phyloP scores from a whole-genome alignment of 2,329 filamentous ascomycete species.

The Alternaria panax region DNA sequence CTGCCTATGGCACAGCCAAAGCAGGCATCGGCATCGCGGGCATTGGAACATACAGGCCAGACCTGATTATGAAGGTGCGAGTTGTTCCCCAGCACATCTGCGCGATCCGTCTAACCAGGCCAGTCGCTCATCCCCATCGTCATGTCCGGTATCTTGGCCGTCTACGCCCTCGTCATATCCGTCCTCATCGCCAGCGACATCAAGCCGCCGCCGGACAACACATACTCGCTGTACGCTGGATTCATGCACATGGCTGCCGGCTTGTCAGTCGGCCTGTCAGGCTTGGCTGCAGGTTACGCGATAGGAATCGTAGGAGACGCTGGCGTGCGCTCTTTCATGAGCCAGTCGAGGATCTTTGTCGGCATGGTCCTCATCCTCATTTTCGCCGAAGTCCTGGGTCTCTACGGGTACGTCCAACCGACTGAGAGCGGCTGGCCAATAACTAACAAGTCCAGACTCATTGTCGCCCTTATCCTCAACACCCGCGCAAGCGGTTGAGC shows the following conservation, averaged over 20 bases:
- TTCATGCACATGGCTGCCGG: constrained; percentile 95
- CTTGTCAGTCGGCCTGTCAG: constrained; percentile 70
- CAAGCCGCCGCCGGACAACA: constrained; percentile 68
- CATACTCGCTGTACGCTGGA: constrained; percentile 87
- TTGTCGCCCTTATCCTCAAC: constrained; percentile 92
- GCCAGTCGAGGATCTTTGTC: constrained; percentile 93
- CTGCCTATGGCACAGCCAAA: constrained; percentile 87
- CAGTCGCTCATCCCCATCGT: constrained; percentile 87
- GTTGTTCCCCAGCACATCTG: no score
- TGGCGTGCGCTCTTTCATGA: constrained; percentile 93
- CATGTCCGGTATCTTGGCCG: constrained; percentile 99
- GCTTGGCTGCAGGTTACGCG: constrained; percentile 60
- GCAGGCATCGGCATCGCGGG: constrained; percentile 88
- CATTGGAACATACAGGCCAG: constrained; percentile 82
- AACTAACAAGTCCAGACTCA: constrained; percentile 67
- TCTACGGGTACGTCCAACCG: constrained; percentile 78
- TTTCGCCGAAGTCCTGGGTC: constrained; percentile 95
- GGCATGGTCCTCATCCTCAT: constrained; percentile 99
- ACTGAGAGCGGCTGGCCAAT: background rate
- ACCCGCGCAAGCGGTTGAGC: constrained; percentile 73
- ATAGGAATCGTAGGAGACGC: constrained; percentile 96
- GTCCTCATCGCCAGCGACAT: constrained; percentile 95
- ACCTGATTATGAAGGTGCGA: constrained; percentile 87
- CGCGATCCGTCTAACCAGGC: constrained; percentile 29
- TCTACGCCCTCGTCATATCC: constrained; percentile 95